Percentiles rank a stretch among this genome's conserved stretches.
These are phyloP conservation scores for Solanum lycopersicoides DNA, from an alignment of 257 asterid genomes.

Conservation along the genomic window DNA sequence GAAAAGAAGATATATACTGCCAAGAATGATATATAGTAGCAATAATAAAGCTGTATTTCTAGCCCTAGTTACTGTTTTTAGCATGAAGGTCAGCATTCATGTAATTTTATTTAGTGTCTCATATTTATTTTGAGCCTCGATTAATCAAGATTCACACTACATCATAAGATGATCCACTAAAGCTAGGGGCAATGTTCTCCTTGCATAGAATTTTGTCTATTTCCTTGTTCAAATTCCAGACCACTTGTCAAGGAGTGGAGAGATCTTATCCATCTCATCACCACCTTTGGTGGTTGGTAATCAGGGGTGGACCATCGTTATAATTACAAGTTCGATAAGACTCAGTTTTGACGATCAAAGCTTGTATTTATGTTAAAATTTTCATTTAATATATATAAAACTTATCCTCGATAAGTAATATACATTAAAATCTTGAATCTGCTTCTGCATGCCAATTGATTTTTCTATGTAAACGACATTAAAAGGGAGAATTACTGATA, in stretches of 20 bases:
- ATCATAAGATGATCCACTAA: neutral
- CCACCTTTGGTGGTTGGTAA: neutral
- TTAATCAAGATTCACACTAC: neutral
- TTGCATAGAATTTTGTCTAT: neutral
- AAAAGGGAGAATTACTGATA: neutral
- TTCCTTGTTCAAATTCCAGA: neutral
- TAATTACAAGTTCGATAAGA: neutral
- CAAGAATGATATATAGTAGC: neutral
- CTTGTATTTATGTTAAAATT: neutral
- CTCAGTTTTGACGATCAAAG: neutral
- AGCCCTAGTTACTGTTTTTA: neutral
- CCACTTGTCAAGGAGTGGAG: neutral
- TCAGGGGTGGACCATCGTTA: accelerated
- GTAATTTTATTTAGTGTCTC: neutral
- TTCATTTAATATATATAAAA: neutral
- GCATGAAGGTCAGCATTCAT: neutral
- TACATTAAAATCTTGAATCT: neutral
- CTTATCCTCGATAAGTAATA: no score
- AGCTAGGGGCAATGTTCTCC: neutral
- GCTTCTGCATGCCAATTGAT: neutral
- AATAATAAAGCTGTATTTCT: neutral
- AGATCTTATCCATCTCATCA: neutral
- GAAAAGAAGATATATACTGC: neutral
- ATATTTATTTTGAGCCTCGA: neutral
- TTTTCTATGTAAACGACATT: neutral